phyloP scores from a whole-genome alignment of 2,329 filamentous ascomycete genomes.

The Alternaria metachromatica region DNA sequence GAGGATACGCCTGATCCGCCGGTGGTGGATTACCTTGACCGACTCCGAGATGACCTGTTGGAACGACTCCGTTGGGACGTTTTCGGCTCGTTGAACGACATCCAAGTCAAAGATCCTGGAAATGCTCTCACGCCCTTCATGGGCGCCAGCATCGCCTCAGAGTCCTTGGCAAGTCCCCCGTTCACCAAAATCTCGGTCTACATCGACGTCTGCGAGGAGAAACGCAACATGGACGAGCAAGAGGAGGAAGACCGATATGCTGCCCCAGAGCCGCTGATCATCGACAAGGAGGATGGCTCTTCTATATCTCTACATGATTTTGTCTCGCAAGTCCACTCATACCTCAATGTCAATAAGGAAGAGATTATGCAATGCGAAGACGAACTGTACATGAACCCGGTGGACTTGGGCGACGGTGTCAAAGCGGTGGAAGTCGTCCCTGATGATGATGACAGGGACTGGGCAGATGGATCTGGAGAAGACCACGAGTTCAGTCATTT shows the following conservation, averaged over 20 bases:
- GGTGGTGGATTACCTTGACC: not conserved
- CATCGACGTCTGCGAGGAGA: conserved; percentile 1
- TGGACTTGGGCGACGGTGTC: not conserved
- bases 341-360: conserved; percentile 3
- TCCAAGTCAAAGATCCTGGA: conserved; percentile 1
- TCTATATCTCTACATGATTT: conserved; percentile 4
- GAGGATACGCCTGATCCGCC: too few species aligned
- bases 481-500: not conserved
- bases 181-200: conserved; percentile 1
- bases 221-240: conserved; percentile 4
- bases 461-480: too few species aligned
- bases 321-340: too few species aligned
- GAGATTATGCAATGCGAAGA: conserved; percentile 6
- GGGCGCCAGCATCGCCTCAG: conserved; percentile 7
- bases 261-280: conserved; percentile 11
- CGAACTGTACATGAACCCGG: conserved; percentile 3
- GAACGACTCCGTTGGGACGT: conserved; percentile 14
- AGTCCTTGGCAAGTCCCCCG: conserved; percentile 10
- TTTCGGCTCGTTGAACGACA: conserved; percentile 1
- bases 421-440: conserved; percentile 1
- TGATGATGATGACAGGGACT: not conserved
- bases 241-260: conserved; percentile 9
- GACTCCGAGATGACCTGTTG: conserved; percentile 15
- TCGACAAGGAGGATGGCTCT: conserved; percentile 10
- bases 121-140: conserved; percentile 4